These are phyloP conservation scores for Zea mays DNA, from an alignment of 176 grass and related monocot genomes.

Conservation along the genomic window DNA sequence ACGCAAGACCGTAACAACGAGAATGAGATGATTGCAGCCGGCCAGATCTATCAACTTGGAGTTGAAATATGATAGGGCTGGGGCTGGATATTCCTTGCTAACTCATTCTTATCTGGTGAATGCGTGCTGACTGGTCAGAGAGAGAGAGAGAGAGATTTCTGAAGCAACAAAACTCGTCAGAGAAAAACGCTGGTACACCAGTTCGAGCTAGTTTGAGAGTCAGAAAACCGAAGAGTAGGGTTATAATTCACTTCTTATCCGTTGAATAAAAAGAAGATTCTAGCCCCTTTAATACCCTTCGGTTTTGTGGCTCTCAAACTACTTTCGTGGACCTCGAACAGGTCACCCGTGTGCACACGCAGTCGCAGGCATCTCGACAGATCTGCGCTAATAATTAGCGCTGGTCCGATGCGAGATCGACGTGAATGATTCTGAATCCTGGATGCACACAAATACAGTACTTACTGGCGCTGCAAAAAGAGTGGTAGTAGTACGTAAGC, in stretches of 20 bases:
- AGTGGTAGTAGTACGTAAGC: not conserved
- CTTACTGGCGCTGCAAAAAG: not conserved
- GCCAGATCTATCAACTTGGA: not conserved
- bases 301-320: no score
- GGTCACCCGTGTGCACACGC: conserved; percentile 25
- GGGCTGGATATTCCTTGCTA: not conserved
- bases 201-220: no score
- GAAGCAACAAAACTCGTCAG: conserved; percentile 25
- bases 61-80: not conserved
- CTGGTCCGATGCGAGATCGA: not conserved
- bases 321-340: not conserved
- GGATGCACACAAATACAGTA: not conserved
- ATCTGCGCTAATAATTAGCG: conserved; percentile 27
- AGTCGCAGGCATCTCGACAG: not conserved
- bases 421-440: conserved; percentile 3
- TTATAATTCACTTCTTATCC: no score
- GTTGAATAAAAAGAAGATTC: no score
- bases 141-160: not conserved
- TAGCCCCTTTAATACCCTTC: no score
- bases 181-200: conserved; percentile 9
- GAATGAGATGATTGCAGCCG: conserved; percentile 4
- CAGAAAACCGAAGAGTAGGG: no score
- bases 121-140: conserved; percentile 19
- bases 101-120: conserved; percentile 20
- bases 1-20: not conserved